Evolutionary conservation across 805 yeast species (phyloP), one percentile per base, ranked within the genome.

Genomic region (Candida vaughaniae): DNA sequence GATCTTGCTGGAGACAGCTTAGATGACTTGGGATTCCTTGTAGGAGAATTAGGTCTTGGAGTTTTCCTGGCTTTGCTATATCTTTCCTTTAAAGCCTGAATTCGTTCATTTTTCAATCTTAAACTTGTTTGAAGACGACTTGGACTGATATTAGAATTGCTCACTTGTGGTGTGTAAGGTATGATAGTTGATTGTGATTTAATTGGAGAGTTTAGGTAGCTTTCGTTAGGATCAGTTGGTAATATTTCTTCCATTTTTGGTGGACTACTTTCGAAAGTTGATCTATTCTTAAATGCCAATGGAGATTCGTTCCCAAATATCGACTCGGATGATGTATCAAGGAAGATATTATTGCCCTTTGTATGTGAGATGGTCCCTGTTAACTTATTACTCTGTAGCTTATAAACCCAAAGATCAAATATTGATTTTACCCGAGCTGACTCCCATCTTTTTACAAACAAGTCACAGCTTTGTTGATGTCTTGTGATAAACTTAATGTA

Each of bases 361-460:
- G 31, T 20, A 2, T 31, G 31, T 3, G 32, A 28, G 6, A 20
- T 7, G 6, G 6, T n/a, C 33, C n/a, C 14, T 26, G 2, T 25
- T 30, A 15, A 27, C 7, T 20, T 36, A 9, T 20, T 25, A n/a
- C 28, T 26, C 9, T 33, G 52, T 29, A 47, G 31, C 36, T 63
- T 66, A 33, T 51, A 55, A 4, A 52, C 14, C 74, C 74, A 68
- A 10, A 68, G 45, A 25, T 65, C 69, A 39, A 67, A 62, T 9
- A 66, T 53, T 0, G 64, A 47, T 23, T 50, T 49, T 33, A 53
- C 25, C 22, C 55, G 51, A 7, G 56, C 46, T 5, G 43, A 32
- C 29, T 63, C 56, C 66, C 65, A 63, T 36, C 64, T 53, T 16
- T 52, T 56, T 5, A 52, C 37, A 37, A 67, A 66, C 28, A 58